Evolutionary conservation across 164 flowering plant species (phyloP), one percentile per base, ranked within the genome.

Genomic region (Nymphaea thermarum): DNA sequence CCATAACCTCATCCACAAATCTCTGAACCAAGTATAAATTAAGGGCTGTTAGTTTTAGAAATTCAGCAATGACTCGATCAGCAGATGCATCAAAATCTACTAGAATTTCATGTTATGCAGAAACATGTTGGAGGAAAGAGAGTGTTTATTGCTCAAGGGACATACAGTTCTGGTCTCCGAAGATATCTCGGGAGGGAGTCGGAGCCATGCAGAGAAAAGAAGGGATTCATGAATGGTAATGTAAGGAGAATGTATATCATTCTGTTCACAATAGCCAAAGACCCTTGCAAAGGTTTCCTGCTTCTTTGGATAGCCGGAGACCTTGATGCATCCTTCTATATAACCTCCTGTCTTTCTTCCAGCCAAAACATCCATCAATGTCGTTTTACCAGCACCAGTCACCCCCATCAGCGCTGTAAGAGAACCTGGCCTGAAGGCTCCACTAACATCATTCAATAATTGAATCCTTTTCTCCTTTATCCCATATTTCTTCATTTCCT

Each of bases 201-300:
- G 82, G 36, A 91, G 89, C 79, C 90, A 93, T 4, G 98, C 98
- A 5, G 97, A 91, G 77, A 82, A 93, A n/a, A 87, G 83, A 69
- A 93, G 77, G 25, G 98, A 93, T 78, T 93, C 98, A 62, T 47
- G 53, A 4, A 78, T 73, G n/a, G 80, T 78, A 14, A 78, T 67
- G 55, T 63, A 77, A 10, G 80, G 80, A 10, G 80, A 77, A 62
- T 77, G 77, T 43, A 72, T 70, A 44, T 77, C 77, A 53, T 66
- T 77, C 43, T 77, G 80, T 53, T 77, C 80, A 69, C 80, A 77
- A 55, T 74, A 77, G 41, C 80, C 80, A 0, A 97, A 87, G 51
- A 93, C 80, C 78, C 98, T 85, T 6, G 98, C 97, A 80, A 93
- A 93, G 2, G 96, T 93, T 68, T 91, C 96, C 74, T 93, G 97